Base-by-base conservation (phyloP, 352 stramenopile genomes). In the Globisporangium yorkense region DNA sequence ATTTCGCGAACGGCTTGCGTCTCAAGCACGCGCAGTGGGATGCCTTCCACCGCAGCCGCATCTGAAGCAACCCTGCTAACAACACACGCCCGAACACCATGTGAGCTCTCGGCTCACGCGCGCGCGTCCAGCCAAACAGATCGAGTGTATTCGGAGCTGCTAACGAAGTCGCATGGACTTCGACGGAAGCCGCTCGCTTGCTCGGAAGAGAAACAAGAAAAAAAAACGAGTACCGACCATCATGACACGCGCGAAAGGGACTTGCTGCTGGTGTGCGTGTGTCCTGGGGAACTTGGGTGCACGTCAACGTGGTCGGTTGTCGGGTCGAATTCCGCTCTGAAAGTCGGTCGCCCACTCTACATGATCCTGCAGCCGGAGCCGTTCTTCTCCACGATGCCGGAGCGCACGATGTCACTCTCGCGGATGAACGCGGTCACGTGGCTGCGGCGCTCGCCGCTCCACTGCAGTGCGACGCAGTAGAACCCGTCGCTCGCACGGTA, bases 1-100 rank as follows among this genome's bases (percentile, higher is more conserved):
- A 94, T 51, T 94, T 94, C 53, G 85, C 81, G 61, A 94, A 94
- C 54, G 80, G 82, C 16, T 76, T 87, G 48, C 82, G 80, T 1
- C 69, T 94, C 41, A 88, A 92, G 56, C 80, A 82, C 47, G 62
- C 70, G 45, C 72, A 87, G 27, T 62, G 65, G 12, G 66, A 83
- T 56, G 59, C 57, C 10, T 91, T 91, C 31, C 63, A 76, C 18
- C 41, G 20, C 16, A 45, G 49, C 50, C 13, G 29, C 29, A 20
- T 33, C 31, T 39, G 33, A 45, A 1, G 35, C 35, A 15, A 27
- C 24, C 24, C 24, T 27, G 24, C 24, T 27, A 27, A 1, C 24
- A 27, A 27, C 24, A 27, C 24, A 27, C 24, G 24, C 24, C 24
- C 24, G 24, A 27, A 27, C 24, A 27, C 1, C 24, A 15, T 15